Evolutionary conservation across 306 rosid species (phyloP), one percentile per base, ranked within the genome.

Genomic region (Phaseolus lunatus): DNA sequence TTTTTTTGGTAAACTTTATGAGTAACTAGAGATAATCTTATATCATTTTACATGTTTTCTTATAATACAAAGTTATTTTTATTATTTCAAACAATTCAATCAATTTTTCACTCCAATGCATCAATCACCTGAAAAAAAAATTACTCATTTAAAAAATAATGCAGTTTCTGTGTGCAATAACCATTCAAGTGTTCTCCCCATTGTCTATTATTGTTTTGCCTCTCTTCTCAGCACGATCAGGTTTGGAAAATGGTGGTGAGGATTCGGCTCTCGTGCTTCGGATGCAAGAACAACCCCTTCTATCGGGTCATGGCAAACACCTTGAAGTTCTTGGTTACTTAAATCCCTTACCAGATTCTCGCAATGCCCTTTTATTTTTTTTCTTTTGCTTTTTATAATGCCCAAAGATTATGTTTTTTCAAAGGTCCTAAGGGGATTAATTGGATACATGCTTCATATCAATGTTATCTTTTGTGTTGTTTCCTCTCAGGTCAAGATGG

Each of bases 291-390:
- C 90, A 89, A 89, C 56, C 99, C 97, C 2, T 95, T 92, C 72
- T 92, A 92, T 69, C 83, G 99, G 26, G 96, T 95, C 10, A 95
- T 90, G 97, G 97, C 70, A 90, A 90, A 48, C 99, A 95, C 73
- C 98, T 95, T 52, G 97, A 95, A 73, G 89, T 89, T 74, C 84
- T 92, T 3, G 97, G 97, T 15, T 92, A 90, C 86, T 95, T 90
- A 82, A 90, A 95, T 80, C 97, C 97, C 22, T 83, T 95, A 31
- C 96, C 98, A 81, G 93, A 96, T 92, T 78, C 22, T 44, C 66
- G 14, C 19, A 13, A n/a, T 50, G 20, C 37, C 29, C 63, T 12
- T 22, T 2, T n/a, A n/a, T n/a, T 54, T 7, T 37, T 37, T 37
- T 37, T 37, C 6, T 37, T 37, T 37, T 37, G 9, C 41, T 37